Base-by-base conservation (phyloP, 2,329 filamentous ascomycete genomes). In the Cordyceps militaris region DNA sequence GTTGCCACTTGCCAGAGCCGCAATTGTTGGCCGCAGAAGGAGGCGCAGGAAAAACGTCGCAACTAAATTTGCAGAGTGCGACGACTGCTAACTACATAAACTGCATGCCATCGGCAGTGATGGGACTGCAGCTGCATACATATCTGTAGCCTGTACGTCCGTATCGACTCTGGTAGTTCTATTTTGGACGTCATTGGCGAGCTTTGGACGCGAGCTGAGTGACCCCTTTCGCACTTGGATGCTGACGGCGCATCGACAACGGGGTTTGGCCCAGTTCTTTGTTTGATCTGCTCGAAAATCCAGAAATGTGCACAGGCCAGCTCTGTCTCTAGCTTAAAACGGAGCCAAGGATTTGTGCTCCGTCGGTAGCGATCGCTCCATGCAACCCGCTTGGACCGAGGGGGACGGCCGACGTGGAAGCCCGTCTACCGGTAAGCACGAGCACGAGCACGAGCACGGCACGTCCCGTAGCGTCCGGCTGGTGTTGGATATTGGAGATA, bases 301-400 rank as follows among this genome's bases (percentile, higher is more conserved):
- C 28, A 34, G 19, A 21, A 36, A 8, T 21, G 14, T 8, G 40
- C 34, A 54, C 40, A 54, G 51, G 24, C 26, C 38, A 42, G 14
- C n/a, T 24, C 7, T 19, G 9, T 11, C 24, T 42, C 38, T 43
- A 51, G 14, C 24, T 30, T 9, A 4, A n/a, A 49, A 49, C 26
- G 19, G 14, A 52, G 32, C 14, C 48, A 13, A 23, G n/a, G 30
- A 5, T 34, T 16, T 40, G 28, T 32, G 49, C 34, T 43, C 26
- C 38, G 26, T 44, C 11, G 19, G 38, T 10, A 24, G 51, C 51
- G 51, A 54, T 54, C 51, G 38, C 40, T 34, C 26, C 14, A 54
- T 54, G 51, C 51, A 54, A 36, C 21, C 40, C 51, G 28, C 51
- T 36, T 44, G 38, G 51, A 54, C 40, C 14, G 30, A 21, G 32